These are phyloP conservation scores for Aspergillus pseudoglaucus DNA, from an alignment of 2,329 filamentous ascomycete genomes.

Conservation along the genomic window DNA sequence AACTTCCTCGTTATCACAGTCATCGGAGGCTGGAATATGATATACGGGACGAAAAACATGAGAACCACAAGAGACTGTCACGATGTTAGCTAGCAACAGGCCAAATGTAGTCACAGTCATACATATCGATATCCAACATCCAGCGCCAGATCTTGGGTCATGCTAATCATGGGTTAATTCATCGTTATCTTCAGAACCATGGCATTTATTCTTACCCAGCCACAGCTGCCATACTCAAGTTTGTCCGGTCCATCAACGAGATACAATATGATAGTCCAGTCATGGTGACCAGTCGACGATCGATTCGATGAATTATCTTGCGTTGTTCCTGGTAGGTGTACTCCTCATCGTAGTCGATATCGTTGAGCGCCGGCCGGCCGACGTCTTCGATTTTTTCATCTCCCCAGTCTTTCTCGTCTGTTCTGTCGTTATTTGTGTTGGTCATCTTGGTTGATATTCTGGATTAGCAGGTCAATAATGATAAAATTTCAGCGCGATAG, in stretches of 20 bases:
- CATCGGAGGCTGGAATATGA: constrained; percentile 26
- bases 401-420: constrained; percentile 4
- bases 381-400: constrained; percentile 11
- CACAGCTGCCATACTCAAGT: constrained; percentile 62
- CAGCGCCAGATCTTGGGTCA: constrained; percentile 24
- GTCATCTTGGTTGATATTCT: too few relatives aligned
- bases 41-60: constrained; percentile 28
- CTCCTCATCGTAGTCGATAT: constrained; percentile 17
- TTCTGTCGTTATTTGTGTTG: constrained; percentile 4
- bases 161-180: constrained; percentile 62
- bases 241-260: constrained; percentile 72
- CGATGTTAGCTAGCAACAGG: background rate
- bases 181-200: background rate
- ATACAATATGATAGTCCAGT: constrained; percentile 66
- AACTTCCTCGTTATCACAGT: constrained; percentile 25
- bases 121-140: constrained; percentile 22
- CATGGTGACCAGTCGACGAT: constrained; percentile 57
- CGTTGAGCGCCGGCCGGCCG: constrained; percentile 4
- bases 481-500: too few relatives aligned
- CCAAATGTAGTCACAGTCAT: background rate
- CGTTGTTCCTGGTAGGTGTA: constrained; percentile 59
- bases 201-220: constrained; percentile 51
- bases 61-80: constrained; percentile 16
- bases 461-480: too few relatives aligned
- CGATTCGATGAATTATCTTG: constrained; percentile 63